Evolutionary conservation across 2,329 filamentous ascomycete species (phyloP), one percentile per base, ranked within the genome.

Genomic region (Penicillium verrucosum): DNA sequence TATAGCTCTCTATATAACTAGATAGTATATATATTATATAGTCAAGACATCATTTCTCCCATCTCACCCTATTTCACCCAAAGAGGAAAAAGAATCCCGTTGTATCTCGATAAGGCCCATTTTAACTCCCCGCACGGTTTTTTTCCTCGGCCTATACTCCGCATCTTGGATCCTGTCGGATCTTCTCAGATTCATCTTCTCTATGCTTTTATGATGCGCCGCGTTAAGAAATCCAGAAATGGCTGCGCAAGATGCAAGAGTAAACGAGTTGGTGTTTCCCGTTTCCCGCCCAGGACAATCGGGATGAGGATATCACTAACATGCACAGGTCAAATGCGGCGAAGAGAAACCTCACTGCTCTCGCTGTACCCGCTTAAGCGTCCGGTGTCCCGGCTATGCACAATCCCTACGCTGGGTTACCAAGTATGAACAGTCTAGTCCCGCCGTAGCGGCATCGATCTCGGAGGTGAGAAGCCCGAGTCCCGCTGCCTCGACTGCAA

Each of bases 151-250:
- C 25, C 34, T 56, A 27, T 51, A 54, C 46, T 52, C 54, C 48
- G 42, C 47, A 56, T 46, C 45, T 51, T 60, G 21, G 25, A 60
- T 58, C 49, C 23, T 36, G 27, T 44, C 43, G 29, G 46, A 41
- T 51, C 48, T 27, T 58, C 29, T 54, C 57, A 53, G 34, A 41
- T 44, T 29, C 44, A 30, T 40, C 29, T 32, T 32, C 25, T 43
- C 18, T 5, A 27, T 34, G 37, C 3, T 25, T 25, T 34, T 27
- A 51, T 37, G 14, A 75, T 75, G 73, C 69, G 73, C 49, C 67
- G 73, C 56, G 73, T 75, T 38, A 75, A 74, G 63, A 75, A 75
- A 55, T 75, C 73, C 48, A 70, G 73, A n/a, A 74, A 75, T 55
- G 73, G 73, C 8, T 75, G 73, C 63, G 70, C 71, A n/a, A 68